phyloP scores from a whole-genome alignment of 768 basidiomycete species.

The Boletus bicolor region DNA sequence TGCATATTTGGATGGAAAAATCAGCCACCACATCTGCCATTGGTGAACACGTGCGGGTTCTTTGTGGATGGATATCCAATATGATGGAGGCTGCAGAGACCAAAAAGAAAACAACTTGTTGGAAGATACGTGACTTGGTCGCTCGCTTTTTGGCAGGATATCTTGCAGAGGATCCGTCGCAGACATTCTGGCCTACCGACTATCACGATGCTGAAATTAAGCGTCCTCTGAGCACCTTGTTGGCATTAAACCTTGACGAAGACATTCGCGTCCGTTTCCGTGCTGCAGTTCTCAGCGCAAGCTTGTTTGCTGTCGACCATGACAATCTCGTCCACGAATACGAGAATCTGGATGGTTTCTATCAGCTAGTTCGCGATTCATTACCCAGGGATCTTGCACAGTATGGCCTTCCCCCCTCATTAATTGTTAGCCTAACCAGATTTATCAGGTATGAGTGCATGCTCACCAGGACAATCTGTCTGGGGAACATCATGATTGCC shows the following conservation, averaged over 20 bases:
- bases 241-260: constrained; percentile 54
- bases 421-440: constrained; percentile 8
- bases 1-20: constrained; percentile 53
- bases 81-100: constrained; percentile 37
- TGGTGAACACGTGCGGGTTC: constrained; percentile 41
- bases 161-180: constrained; percentile 53
- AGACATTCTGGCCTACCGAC: constrained; percentile 44
- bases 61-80: constrained; percentile 55
- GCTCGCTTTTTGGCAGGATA: constrained; percentile 66
- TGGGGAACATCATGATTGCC: constrained; percentile 77
- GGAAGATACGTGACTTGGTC: constrained; percentile 65
- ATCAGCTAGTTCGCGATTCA: constrained; percentile 43
- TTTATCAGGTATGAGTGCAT: constrained; percentile 65
- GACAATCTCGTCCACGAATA: constrained; percentile 29
- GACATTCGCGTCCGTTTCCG: constrained; percentile 87
- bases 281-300: constrained; percentile 56
- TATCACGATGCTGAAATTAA: constrained; percentile 28
- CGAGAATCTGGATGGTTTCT: constrained; percentile 34
- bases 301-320: constrained; percentile 47
- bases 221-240: constrained; percentile 48
- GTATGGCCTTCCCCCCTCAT: constrained; percentile 36
- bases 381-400: constrained; percentile 45
- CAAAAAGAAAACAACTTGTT: constrained; percentile 47
- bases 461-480: constrained; percentile 65
- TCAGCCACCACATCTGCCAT: constrained; percentile 33